Percentiles rank a stretch among this genome's conserved stretches.
These are phyloP conservation scores for Phytophthora tubulina DNA, from an alignment of 352 stramenopile genomes.

Conservation along the genomic window DNA sequence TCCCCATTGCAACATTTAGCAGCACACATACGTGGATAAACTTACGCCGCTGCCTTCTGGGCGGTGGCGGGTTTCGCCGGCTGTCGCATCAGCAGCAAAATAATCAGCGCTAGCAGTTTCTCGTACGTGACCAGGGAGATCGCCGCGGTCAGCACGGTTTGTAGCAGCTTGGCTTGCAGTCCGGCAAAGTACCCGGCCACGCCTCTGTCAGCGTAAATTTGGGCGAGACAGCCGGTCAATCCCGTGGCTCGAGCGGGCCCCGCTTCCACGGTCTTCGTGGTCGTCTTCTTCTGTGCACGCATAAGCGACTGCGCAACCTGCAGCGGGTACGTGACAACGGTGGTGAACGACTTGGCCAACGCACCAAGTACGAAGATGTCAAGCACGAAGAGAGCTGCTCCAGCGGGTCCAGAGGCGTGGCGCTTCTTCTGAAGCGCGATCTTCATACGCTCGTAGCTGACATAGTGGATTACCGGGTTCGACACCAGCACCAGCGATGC, in stretches of 20 bases:
- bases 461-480: constrained; percentile 97
- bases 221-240: constrained; percentile 55
- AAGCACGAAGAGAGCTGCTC: constrained; percentile 58
- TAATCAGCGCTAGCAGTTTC: constrained; percentile 77
- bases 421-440: constrained; percentile 61
- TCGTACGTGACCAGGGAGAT: constrained; percentile 96
- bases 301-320: constrained; percentile 94
- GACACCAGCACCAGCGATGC: constrained; percentile 94
- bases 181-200: constrained; percentile 89
- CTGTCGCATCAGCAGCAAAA: constrained; percentile 64
- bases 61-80: constrained; percentile 39
- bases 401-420: constrained; percentile 23
- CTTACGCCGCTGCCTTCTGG: constrained; percentile 54
- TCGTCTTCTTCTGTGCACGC: constrained; percentile 66
- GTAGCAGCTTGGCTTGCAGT: constrained; percentile 94
- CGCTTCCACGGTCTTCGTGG: constrained; percentile 7
- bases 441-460: constrained; percentile 95
- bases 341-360: constrained; percentile 93
- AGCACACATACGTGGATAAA: constrained; percentile 8
- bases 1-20: constrained; percentile 26
- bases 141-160: constrained; percentile 94
- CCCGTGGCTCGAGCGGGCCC: constrained; percentile 1
- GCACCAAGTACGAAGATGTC: constrained; percentile 94
- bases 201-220: constrained; percentile 78
- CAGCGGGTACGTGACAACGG: constrained; percentile 94